phyloP scores from a whole-genome alignment of 2,329 filamentous ascomycete species.

The Bipolaris zeicola region DNA sequence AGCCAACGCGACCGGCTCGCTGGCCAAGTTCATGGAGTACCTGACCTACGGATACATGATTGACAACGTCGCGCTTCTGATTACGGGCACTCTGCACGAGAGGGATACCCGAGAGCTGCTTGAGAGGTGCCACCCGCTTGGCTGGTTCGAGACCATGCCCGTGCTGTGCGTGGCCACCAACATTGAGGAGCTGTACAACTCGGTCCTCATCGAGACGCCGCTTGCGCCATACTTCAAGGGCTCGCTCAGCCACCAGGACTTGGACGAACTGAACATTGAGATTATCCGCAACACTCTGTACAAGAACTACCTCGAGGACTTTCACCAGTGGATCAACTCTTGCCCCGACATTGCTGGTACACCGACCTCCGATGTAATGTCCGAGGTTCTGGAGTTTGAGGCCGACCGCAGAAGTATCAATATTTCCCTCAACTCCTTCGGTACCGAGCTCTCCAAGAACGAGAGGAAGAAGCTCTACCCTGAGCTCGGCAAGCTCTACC shows the following conservation, averaged over 20 bases:
- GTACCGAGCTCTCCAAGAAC: constrained; percentile 90
- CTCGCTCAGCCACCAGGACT: constrained; percentile 90
- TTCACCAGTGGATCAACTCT: constrained; percentile 91
- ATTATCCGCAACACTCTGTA: constrained; percentile 98
- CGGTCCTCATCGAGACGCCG: constrained; percentile 93
- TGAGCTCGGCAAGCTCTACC: constrained; percentile 86
- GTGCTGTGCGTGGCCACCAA: constrained; percentile 97
- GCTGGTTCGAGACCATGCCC: constrained; percentile 99
- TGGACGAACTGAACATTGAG: constrained; percentile 99
- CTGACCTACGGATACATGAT: constrained; percentile 99
- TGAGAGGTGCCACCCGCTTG: constrained; percentile 93
- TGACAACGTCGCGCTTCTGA: constrained; percentile 96
- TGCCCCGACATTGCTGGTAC: constrained; percentile 85
- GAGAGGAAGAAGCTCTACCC: constrained; percentile 98
- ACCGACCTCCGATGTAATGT: constrained; percentile 92
- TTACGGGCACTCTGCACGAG: constrained; percentile 96
- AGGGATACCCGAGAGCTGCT: constrained; percentile 93
- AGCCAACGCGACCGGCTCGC: constrained; percentile 87
- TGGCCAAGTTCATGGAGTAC: constrained; percentile 96
- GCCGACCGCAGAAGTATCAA: constrained; percentile 97
- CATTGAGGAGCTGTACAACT: constrained; percentile 98
- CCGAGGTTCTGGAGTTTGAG: constrained; percentile 94
- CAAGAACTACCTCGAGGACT: constrained; percentile 99
- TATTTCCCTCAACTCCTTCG: constrained; percentile 98
- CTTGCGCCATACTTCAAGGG: constrained; percentile 97